A percentile compares a stretch with the other conserved stretches of the same genome.
phyloP scores from a whole-genome alignment of 352 stramenopile genomes.

The Pythium rhizo-oryzae region DNA sequence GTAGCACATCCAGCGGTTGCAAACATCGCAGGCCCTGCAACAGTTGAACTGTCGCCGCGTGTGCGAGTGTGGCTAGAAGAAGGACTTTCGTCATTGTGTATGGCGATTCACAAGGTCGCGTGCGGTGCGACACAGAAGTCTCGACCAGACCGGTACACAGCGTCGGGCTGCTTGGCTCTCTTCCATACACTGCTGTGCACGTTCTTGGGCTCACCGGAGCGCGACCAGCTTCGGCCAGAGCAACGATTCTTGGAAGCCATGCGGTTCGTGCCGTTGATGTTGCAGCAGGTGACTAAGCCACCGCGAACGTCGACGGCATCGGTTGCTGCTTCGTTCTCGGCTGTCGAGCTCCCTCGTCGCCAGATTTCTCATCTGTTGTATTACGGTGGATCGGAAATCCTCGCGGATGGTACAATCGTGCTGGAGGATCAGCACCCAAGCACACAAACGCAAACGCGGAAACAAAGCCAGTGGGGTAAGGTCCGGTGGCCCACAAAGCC shows the following conservation, averaged over 20 bases:
- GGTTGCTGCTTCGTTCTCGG: not conserved
- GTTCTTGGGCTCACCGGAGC: slow-evolving; percentile 59
- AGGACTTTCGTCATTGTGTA: slow-evolving; percentile 76
- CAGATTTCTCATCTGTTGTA: slow-evolving; percentile 70
- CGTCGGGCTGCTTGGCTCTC: slow-evolving; percentile 72
- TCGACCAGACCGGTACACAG: slow-evolving; percentile 76
- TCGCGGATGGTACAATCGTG: slow-evolving; percentile 62
- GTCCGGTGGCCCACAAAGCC: slow-evolving; percentile 78
- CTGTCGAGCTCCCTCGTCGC: slow-evolving; percentile 29
- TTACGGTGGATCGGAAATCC: slow-evolving; percentile 75
- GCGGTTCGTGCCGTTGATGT: slow-evolving; percentile 75
- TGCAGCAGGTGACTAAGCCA: slow-evolving; percentile 51
- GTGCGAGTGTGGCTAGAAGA: slow-evolving; percentile 65
- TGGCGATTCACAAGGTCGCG: slow-evolving; percentile 85
- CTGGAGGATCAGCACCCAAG: slow-evolving; percentile 78
- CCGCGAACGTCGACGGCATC: slow-evolving; percentile 29
- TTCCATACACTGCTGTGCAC: slow-evolving; percentile 83
- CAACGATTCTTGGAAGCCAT: slow-evolving; percentile 72
- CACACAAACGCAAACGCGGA: slow-evolving; percentile 86
- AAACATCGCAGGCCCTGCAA: not conserved
- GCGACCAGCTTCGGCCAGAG: slow-evolving; percentile 62
- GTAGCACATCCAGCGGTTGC: slow-evolving; percentile 6
- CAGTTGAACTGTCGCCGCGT: slow-evolving; percentile 25
- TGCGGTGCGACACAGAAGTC: slow-evolving; percentile 85
- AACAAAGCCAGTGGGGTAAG: slow-evolving; percentile 86